These are phyloP conservation scores for Dipteronia dyeriana DNA, from an alignment of 345 rosid genomes.

Conservation along the genomic window DNA sequence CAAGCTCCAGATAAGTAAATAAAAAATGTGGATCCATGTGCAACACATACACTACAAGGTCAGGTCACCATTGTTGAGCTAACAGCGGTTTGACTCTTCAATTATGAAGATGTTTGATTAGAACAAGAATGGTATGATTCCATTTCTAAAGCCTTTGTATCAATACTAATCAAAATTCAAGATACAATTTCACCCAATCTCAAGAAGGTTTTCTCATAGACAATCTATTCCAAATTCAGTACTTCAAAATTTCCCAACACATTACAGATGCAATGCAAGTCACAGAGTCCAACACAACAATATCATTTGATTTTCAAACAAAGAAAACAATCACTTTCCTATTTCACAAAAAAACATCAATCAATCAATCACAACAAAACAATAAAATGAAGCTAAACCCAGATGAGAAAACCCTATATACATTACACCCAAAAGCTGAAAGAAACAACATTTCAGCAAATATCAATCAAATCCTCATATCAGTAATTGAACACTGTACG, in stretches of 20 bases:
- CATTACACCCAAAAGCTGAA: neutral
- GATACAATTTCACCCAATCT: neutral
- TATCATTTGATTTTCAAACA: neutral
- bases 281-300: neutral
- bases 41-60: neutral
- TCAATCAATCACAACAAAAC: neutral
- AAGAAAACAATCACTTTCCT: neutral
- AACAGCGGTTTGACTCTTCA: neutral
- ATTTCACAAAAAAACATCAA: neutral
- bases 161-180: neutral
- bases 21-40: neutral
- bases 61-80: too few species aligned
- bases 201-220: neutral
- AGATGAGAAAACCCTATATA: neutral
- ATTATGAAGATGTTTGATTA: neutral
- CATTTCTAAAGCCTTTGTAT: neutral
- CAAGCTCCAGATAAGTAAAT: neutral
- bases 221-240: neutral
- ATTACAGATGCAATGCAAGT: neutral
- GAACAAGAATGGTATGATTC: neutral
- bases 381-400: constrained; percentile 3
- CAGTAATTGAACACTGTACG: neutral
- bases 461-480: neutral
- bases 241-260: neutral
- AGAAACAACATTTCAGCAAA: neutral